Evolutionary conservation across 768 basidiomycete genomes (phyloP).

Genomic region (Omphalotus guepiniiformis): DNA sequence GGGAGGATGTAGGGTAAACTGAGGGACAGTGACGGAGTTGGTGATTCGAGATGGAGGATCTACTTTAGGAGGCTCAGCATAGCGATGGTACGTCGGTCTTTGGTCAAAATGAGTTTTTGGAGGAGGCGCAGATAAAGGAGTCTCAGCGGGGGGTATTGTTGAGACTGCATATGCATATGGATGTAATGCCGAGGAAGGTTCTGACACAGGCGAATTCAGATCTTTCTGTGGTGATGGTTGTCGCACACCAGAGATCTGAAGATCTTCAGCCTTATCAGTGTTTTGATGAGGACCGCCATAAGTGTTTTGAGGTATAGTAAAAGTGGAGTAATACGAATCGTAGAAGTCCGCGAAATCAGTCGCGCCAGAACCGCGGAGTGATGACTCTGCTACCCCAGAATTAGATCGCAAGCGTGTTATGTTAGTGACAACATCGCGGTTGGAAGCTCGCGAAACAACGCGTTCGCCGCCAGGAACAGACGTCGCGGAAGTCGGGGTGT

Average conservation of each 20-base stretch:
- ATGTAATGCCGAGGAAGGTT: conserved; percentile 31
- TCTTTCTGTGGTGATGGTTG: conserved; percentile 16
- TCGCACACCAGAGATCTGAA: conserved; percentile 13
- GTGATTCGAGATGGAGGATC: background rate
- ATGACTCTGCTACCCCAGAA: conserved; percentile 9
- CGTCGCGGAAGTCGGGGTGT: background rate
- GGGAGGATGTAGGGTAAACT: background rate
- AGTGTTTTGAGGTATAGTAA: conserved; percentile 12
- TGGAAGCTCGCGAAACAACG: too few species aligned
- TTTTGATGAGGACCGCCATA: conserved; percentile 10
- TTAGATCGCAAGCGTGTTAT: background rate
- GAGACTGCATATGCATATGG: conserved; percentile 49
- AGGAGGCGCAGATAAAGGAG: conserved; percentile 7
- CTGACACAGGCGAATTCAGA: conserved; percentile 15
- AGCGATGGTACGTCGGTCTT: background rate
- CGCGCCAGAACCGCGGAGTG: conserved; percentile 1
- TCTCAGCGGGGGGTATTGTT: conserved; percentile 1
- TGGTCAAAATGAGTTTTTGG: conserved; percentile 5
- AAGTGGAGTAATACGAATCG: conserved; percentile 46
- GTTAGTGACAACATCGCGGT: background rate
- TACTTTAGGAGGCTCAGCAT: background rate
- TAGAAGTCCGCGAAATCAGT: conserved; percentile 44
- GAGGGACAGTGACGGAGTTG: background rate
- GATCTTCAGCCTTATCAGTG: conserved; percentile 13
- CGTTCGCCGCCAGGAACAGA: too few species aligned